Evolutionary conservation across 2,329 filamentous ascomycete species (phyloP).

Genomic region (Coniochaeta sp.): DNA sequence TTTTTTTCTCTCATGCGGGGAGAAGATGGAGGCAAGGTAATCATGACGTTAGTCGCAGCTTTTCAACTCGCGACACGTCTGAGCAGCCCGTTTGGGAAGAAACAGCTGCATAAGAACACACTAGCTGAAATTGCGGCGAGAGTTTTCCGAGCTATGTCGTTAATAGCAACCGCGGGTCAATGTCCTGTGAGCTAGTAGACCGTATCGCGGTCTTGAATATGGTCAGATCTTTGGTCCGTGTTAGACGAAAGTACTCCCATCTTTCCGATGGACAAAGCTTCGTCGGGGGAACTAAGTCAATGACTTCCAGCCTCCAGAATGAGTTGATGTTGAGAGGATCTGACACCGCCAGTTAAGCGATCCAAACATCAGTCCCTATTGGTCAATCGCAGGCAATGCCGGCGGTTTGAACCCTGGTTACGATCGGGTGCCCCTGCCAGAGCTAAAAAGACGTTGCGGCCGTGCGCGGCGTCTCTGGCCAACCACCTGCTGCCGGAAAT

Average conservation of each 20-base stretch:
- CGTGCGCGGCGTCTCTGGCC: neutral
- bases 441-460: neutral
- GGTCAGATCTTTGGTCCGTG: neutral
- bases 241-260: neutral
- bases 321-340: neutral
- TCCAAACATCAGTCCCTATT: neutral
- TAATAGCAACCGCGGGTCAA: neutral
- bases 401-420: neutral
- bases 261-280: neutral
- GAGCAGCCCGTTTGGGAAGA: neutral
- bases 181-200: neutral
- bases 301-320: neutral
- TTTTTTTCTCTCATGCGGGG: neutral
- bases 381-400: neutral
- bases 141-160: neutral
- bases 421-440: neutral
- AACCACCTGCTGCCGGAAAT: neutral
- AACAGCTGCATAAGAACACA: neutral
- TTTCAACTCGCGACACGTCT: neutral
- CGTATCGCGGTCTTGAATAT: neutral
- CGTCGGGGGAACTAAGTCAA: too few species aligned
- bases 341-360: neutral
- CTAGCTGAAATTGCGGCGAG: neutral
- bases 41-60: neutral
- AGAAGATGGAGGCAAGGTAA: neutral